Evolutionary conservation across 495 filamentous ascomycete genomes (phyloP), one percentile per base, ranked within the genome.

Genomic region (Penicillium verhagenii): DNA sequence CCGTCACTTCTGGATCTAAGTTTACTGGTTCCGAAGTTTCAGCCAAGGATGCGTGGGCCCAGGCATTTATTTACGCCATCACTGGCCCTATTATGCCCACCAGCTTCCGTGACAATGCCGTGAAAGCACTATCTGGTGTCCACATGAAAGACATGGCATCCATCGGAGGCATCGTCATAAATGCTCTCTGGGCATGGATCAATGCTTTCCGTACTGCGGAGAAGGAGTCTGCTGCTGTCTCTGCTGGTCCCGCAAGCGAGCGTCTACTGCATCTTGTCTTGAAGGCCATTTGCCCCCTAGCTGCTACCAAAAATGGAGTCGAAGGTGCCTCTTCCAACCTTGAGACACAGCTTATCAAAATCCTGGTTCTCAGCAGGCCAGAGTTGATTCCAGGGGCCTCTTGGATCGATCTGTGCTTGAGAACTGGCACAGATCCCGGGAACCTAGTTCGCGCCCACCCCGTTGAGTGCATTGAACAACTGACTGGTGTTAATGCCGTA

Each of bases 321-420:
- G 70, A 73, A 5, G 53, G 71, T 23, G 64, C 72, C 44, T 63
- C 75, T 49, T 64, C 79, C 14, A 60, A 72, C 9, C 58, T 87
- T 11, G 79, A 87, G 57, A 64, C 71, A 8, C 84, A 91, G 61
- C 82, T 95, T 53, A 79, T 94, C 48, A 79, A 82, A 7, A 68
- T 96, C 11, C 75, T 96, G 26, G 80, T 96, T 18, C 73, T 97
- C n/a, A 84, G 86, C 51, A 86, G 90, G 16, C 81, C 84, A 20
- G 83, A 91, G 50, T 67, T 98, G 28, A 80, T 97, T 55, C 87
- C 92, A 0, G 81, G 82, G 23, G 78, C 82, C 14, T 86, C 81
- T 37, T 98, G 95, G 95, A 98, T 98, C 66, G 85, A 89, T 23
- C 63, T 90, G 4, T 96, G 91, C 64, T 73, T 97, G 35, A 82